These are phyloP conservation scores for Apiospora saccharicola DNA, from an alignment of 2,329 filamentous ascomycete species.

Conservation along the genomic window DNA sequence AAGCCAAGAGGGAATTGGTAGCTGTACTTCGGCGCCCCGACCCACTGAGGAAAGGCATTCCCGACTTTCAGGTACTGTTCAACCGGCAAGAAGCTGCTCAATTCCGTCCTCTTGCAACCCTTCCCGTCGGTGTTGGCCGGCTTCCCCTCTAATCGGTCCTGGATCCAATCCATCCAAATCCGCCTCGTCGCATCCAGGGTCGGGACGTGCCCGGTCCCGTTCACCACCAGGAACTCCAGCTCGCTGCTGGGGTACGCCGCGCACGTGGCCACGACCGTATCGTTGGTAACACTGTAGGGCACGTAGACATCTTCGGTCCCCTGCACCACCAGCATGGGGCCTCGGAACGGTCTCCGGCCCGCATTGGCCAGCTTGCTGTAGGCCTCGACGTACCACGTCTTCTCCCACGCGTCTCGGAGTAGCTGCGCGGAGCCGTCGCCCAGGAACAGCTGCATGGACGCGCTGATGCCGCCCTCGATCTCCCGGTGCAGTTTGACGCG, in stretches of 20 bases:
- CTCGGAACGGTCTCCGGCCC: conserved; percentile 43
- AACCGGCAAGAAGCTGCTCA: conserved; percentile 31
- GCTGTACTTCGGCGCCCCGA: conserved; percentile 31
- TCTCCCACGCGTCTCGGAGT: conserved; percentile 31
- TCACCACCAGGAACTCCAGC: conserved; percentile 34
- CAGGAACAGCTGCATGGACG: conserved; percentile 31
- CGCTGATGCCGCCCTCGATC: conserved; percentile 32
- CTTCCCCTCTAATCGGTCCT: conserved; percentile 32
- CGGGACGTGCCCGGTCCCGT: conserved; percentile 34
- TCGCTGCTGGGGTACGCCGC: neutral
- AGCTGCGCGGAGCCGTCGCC: conserved; percentile 24
- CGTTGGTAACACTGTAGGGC: conserved; percentile 28
- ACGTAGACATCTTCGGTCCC: conserved; percentile 39
- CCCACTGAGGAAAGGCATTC: conserved; percentile 33
- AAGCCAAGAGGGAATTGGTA: conserved; percentile 32
- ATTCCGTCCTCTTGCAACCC: conserved; percentile 27
- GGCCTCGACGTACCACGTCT: conserved; percentile 31
- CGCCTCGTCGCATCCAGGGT: conserved; percentile 33
- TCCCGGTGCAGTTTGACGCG: conserved; percentile 33
- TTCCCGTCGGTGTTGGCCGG: conserved; percentile 26
- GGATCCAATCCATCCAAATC: conserved; percentile 36
- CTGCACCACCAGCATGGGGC: conserved; percentile 48
- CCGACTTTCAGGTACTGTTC: conserved; percentile 30
- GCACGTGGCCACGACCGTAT: conserved; percentile 30
- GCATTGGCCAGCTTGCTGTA: conserved; percentile 38